Base-by-base conservation (phyloP, 106 monocot species). In the Apostasia shenzhenica region DNA sequence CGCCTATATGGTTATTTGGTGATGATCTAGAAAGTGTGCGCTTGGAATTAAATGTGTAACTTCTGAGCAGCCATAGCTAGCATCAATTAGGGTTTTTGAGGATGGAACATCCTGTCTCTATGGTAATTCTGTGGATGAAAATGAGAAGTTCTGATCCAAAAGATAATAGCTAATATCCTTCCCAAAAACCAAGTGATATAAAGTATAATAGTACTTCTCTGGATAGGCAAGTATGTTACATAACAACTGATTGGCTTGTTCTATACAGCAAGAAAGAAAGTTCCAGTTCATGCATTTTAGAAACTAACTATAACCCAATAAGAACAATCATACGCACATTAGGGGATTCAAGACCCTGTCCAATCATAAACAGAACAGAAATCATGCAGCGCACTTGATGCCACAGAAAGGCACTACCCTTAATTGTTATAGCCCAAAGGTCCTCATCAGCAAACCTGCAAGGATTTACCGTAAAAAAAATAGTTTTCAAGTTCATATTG, bases 341-440 rank as follows among this genome's bases (percentile, higher is more conserved):
- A 69, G 93, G 76, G 50, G 87, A 82, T 77, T 99, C 99, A 72
- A 87, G 79, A 67, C 90, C 85, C 73, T 88, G 80, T 72, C 99
- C 99, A 60, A 93, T 86, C 85, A 99, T 77, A 85, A 99, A 99
- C 69, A 99, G 75, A 77, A 93, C 84, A 64, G 99, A 79, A 69
- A 99, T 83, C 89, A 93, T 93, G 85, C 93, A 93, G 11, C 99
- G 82, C 5, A 99, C 90, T 93, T 99, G 99, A 71, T 99, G 99
- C 99, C 99, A 99, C 44, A 99, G 70, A 63, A 99, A 99, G 44
- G 99, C 99, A 82, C 81, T 99, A 41, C 93, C 99, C 55, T 69
- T 83, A 45, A 99, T 93, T 49, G 85, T 90, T 66, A 99, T 77
- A 50, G 77, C 89, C 76, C 78, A 93, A 54, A 99, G 72, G 61